phyloP scores from a whole-genome alignment of 768 basidiomycete genomes.

The Pleurotus cornucopiae region DNA sequence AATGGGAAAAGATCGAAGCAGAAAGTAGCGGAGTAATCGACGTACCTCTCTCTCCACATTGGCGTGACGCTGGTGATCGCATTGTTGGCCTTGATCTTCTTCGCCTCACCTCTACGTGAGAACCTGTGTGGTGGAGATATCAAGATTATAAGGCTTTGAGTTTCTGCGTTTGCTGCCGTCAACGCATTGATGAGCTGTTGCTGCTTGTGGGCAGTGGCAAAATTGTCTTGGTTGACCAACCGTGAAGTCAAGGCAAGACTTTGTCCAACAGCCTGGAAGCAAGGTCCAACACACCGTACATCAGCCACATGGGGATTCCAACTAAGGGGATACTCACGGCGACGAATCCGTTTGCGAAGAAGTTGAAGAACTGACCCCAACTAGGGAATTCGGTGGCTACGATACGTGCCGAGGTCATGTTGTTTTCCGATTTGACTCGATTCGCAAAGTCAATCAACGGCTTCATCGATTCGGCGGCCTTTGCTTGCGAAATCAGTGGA shows the following conservation, averaged over 20 bases:
- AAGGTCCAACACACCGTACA: slow-evolving; percentile 1
- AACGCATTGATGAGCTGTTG: slow-evolving; percentile 31
- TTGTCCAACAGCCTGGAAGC: slow-evolving; percentile 30
- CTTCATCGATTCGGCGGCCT: slow-evolving; percentile 36
- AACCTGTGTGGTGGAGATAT: slow-evolving; percentile 35
- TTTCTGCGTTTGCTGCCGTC: slow-evolving; percentile 27
- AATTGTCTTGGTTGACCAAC: slow-evolving; percentile 35
- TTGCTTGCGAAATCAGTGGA: slow-evolving; percentile 30
- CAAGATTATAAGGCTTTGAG: slow-evolving; percentile 38
- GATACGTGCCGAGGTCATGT: slow-evolving; percentile 10
- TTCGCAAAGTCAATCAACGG: slow-evolving; percentile 35
- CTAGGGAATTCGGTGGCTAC: slow-evolving; percentile 36
- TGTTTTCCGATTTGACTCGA: slow-evolving; percentile 18
- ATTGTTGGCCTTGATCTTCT: slow-evolving; percentile 2
- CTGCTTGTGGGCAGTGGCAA: slow-evolving; percentile 25
- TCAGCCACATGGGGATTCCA: background rate
- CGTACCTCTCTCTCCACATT: slow-evolving; percentile 30
- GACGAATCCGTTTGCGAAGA: slow-evolving; percentile 30
- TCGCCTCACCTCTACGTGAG: slow-evolving; percentile 26
- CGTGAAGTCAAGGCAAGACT: slow-evolving; percentile 41
- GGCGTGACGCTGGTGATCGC: slow-evolving; percentile 31
- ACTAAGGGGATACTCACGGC: slow-evolving; percentile 21
- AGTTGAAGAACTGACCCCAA: slow-evolving; percentile 35
- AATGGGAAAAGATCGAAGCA: background rate
- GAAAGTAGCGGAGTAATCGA: background rate